Evolutionary conservation across 306 rosid genomes (phyloP).

Genomic region (Cajanus cajan): DNA sequence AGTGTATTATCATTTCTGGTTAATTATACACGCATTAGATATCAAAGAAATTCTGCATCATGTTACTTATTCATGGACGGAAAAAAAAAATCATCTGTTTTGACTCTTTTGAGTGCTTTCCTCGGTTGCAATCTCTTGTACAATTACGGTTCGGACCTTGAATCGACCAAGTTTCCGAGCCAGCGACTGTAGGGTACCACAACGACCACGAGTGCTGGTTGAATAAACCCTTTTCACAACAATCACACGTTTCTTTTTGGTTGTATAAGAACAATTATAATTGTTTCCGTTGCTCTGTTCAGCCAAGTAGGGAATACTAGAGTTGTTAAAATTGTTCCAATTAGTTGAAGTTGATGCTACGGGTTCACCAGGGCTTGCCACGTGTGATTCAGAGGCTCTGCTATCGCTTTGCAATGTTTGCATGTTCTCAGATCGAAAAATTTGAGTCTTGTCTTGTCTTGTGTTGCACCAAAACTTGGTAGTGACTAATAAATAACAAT

Average conservation of each 20-base stretch:
- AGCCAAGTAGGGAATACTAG: not conserved
- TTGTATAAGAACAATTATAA: not conserved
- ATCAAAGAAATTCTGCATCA: not conserved
- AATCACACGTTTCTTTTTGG: slow-evolving; percentile 8
- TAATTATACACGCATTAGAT: not conserved
- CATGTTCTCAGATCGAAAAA: slow-evolving; percentile 9
- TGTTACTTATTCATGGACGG: not conserved
- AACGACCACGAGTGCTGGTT: slow-evolving; percentile 31
- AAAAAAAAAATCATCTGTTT: not conserved
- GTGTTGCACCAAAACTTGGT: not conserved
- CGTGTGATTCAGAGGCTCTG: not conserved
- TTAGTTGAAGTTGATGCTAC: slow-evolving; percentile 13
- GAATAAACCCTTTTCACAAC: slow-evolving; percentile 24
- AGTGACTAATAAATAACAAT: not conserved
- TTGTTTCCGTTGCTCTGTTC: not conserved
- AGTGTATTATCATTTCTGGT: not conserved
- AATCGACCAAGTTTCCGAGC: slow-evolving; percentile 35
- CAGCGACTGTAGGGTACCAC: not conserved
- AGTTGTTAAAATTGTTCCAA: not conserved
- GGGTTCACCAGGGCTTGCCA: not conserved
- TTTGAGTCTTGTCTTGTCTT: too few relatives aligned
- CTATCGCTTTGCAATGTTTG: slow-evolving; percentile 13
- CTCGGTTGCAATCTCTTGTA: not conserved
- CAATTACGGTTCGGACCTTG: slow-evolving; percentile 29
- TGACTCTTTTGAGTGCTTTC: not conserved